Conservation (phyloP, 805 yeast genomes). For the Priceomyces melissophilus region DNA sequence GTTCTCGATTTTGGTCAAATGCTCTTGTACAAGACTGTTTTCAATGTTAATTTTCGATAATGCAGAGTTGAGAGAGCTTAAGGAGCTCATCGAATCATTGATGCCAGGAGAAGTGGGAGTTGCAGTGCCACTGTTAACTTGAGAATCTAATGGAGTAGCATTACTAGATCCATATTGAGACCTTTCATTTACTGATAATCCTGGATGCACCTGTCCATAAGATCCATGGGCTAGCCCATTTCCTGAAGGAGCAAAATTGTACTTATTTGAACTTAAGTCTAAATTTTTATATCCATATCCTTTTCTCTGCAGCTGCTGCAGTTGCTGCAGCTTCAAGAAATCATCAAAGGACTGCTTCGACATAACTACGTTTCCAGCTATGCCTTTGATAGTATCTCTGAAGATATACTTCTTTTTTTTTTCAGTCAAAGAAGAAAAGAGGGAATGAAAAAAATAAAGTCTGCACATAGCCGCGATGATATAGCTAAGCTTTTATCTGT, state of each 20-base stretch:
- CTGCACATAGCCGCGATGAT: neutral
- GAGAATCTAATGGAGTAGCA: constrained; percentile 25
- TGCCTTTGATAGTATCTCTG: neutral
- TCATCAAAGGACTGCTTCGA: constrained; percentile 48
- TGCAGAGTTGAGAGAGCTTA: constrained; percentile 69
- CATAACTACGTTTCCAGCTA: constrained; percentile 11
- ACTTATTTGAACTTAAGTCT: constrained; percentile 6
- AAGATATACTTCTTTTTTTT: neutral
- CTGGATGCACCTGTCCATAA: neutral
- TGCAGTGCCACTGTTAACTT: constrained; percentile 33
- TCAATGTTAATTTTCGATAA: constrained; percentile 55
- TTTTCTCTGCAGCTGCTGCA: constrained; percentile 24
- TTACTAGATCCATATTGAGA: constrained; percentile 7
- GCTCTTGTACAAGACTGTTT: constrained; percentile 62
- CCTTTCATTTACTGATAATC: neutral
- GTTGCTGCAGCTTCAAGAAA: constrained; percentile 46
- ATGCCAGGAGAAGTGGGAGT: constrained; percentile 33
- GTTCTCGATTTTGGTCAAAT: constrained; percentile 48
- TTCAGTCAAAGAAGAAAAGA: neutral
- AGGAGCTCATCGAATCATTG: constrained; percentile 61
- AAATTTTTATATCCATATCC: constrained; percentile 23
- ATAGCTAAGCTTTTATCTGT: neutral
- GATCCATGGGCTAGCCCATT: neutral
- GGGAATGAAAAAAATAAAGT: neutral
- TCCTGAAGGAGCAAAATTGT: constrained; percentile 4